Evolutionary conservation across 768 basidiomycete genomes (phyloP).

Genomic region (Boletus rubescentipes): DNA sequence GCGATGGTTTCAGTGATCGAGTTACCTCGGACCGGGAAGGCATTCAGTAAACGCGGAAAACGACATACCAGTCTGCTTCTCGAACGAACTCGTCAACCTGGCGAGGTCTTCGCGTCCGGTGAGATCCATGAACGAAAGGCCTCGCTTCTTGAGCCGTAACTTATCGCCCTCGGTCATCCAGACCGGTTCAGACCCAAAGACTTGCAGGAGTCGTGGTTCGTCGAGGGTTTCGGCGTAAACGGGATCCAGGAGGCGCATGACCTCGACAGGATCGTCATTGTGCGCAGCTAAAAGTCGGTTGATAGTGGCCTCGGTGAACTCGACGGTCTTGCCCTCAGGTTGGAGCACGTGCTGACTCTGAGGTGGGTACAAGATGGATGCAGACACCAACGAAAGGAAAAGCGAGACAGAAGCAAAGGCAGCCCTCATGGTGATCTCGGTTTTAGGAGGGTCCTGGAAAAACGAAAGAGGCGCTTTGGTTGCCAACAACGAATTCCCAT

Average conservation of each 20-base stretch:
- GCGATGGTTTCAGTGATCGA: background rate
- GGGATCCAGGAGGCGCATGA: slow-evolving; percentile 18
- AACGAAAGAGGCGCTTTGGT: too few species aligned
- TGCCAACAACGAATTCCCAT: too few species aligned
- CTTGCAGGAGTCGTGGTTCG: slow-evolving; percentile 9
- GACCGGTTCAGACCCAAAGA: background rate
- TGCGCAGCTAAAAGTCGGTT: slow-evolving; percentile 9
- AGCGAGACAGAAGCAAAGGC: background rate
- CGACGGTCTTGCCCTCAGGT: background rate
- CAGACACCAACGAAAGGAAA: background rate
- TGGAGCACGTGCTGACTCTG: slow-evolving; percentile 1
- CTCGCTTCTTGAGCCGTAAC: background rate
- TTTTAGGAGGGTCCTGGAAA: too few species aligned
- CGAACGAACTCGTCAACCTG: background rate
- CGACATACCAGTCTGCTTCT: background rate
- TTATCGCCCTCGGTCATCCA: slow-evolving; percentile 5
- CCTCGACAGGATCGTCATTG: slow-evolving; percentile 13
- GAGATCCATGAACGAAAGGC: background rate
- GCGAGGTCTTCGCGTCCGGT: background rate
- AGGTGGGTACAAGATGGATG: background rate
- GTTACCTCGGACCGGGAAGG: background rate
- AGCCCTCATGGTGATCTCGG: background rate
- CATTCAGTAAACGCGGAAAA: background rate
- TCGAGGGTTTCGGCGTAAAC: slow-evolving; percentile 14
- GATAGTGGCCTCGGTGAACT: background rate